Percentiles rank a stretch among this genome's conserved stretches.
These are phyloP conservation scores for Yarrowia osloensis DNA, from an alignment of 805 yeast species.

Conservation along the genomic window DNA sequence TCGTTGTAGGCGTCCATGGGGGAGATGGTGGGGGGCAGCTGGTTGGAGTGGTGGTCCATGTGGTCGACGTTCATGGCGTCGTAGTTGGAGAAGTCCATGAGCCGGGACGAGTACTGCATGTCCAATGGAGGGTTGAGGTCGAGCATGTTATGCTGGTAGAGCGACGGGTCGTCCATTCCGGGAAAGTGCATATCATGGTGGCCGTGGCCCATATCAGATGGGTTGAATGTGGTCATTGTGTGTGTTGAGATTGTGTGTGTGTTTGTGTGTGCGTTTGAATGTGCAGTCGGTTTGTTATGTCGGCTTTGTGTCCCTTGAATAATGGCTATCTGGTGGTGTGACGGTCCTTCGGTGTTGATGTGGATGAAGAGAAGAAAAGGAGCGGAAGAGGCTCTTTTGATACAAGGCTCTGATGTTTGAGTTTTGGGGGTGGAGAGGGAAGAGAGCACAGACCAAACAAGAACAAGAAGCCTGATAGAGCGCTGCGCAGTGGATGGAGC, in stretches of 20 bases:
- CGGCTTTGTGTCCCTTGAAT: too few relatives aligned
- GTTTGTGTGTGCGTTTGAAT: background rate
- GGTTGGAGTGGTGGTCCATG: background rate
- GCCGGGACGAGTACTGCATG: constrained; percentile 14
- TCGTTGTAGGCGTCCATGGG: constrained; percentile 16
- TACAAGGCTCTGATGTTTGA: background rate
- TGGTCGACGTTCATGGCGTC: background rate
- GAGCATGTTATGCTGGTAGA: constrained; percentile 14
- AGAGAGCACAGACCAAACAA: background rate
- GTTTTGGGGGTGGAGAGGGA: background rate
- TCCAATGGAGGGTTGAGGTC: constrained; percentile 12
- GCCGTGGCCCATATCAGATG: background rate
- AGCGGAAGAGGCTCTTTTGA: background rate
- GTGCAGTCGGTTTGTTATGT: too few relatives aligned
- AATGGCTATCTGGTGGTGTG: too few relatives aligned
- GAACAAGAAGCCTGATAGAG: background rate
- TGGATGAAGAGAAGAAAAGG: background rate
- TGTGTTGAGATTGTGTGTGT: background rate
- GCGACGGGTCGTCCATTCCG: background rate
- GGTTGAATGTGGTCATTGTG: constrained; percentile 12
- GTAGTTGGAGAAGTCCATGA: background rate
- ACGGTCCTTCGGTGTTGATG: background rate
- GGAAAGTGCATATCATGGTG: background rate
- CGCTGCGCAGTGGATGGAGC: background rate
- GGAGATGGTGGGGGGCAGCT: background rate